phyloP scores from a whole-genome alignment of 106 monocot genomes.

The Acorus gramineus region DNA sequence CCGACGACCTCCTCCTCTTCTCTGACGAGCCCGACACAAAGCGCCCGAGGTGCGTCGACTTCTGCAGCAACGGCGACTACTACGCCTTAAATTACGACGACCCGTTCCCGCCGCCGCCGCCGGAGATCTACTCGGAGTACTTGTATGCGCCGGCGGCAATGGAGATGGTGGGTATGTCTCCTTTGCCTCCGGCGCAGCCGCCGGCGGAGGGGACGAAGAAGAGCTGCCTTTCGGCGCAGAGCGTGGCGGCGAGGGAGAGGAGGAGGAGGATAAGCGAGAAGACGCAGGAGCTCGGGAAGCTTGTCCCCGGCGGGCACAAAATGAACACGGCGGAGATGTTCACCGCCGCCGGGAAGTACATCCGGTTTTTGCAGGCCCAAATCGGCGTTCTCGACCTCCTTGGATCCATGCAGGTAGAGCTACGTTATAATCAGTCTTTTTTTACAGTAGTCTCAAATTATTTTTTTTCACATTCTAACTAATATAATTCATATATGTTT shows the following conservation, averaged over 20 bases:
- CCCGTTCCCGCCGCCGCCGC: background rate
- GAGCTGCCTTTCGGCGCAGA: slow-evolving; percentile 28
- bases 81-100: background rate
- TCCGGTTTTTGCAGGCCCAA: slow-evolving; percentile 66
- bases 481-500: background rate
- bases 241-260: slow-evolving; percentile 50
- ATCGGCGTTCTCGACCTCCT: slow-evolving; percentile 39
- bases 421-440: background rate
- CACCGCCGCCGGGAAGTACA: slow-evolving; percentile 36
- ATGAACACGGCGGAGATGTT: slow-evolving; percentile 89
- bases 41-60: slow-evolving; percentile 13
- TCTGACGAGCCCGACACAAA: slow-evolving; percentile 7
- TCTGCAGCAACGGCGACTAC: background rate
- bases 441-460: background rate
- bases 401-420: slow-evolving; percentile 15
- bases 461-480: background rate
- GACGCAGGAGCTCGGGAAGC: slow-evolving; percentile 46
- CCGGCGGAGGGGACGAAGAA: background rate
- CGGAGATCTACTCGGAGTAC: slow-evolving; percentile 1
- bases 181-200: background rate
- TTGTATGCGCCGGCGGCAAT: background rate
- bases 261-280: slow-evolving; percentile 71
- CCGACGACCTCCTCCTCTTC: background rate
- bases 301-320: slow-evolving; percentile 55
- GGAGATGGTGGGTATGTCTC: background rate